Conservation (phyloP, 2,329 filamentous ascomycete species). For the Monosporascus cannonballus region DNA sequence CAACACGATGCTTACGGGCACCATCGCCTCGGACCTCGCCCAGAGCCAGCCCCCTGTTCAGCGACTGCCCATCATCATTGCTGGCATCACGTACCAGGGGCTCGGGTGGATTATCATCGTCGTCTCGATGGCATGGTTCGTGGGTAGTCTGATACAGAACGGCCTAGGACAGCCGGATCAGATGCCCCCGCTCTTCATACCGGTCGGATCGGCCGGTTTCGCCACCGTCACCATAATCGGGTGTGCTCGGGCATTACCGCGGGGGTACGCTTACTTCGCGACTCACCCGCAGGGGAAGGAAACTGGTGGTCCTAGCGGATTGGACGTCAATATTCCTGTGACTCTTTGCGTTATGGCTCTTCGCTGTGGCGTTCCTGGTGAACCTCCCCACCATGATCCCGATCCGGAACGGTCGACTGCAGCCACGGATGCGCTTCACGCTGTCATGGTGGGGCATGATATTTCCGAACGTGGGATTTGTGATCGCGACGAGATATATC, state of each 20-base stretch:
- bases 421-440: constrained; percentile 9
- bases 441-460: constrained; percentile 15
- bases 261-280: constrained; percentile 9
- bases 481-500: constrained; percentile 12
- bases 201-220: constrained; percentile 35
- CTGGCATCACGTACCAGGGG: constrained; percentile 54
- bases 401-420: background rate
- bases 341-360: constrained; percentile 11
- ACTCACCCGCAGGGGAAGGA: constrained; percentile 4
- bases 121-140: constrained; percentile 55
- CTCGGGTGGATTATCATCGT: constrained; percentile 52
- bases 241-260: constrained; percentile 7
- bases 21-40: constrained; percentile 48
- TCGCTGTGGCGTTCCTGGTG: constrained; percentile 7
- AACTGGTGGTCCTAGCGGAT: constrained; percentile 3
- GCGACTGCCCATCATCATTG: constrained; percentile 48
- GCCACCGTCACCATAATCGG: constrained; percentile 11
- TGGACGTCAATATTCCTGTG: constrained; percentile 10
- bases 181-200: constrained; percentile 58
- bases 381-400: constrained; percentile 1
- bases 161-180: constrained; percentile 43
- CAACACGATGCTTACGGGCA: constrained; percentile 57
- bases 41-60: constrained; percentile 38
- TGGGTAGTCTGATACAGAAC: constrained; percentile 51
- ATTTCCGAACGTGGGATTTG: constrained; percentile 15